A percentile compares a stretch with the other conserved stretches of the same genome.
Conservation (phyloP, 371 early-diverging fungal genomes). For the Phascolomyces articulosus region DNA sequence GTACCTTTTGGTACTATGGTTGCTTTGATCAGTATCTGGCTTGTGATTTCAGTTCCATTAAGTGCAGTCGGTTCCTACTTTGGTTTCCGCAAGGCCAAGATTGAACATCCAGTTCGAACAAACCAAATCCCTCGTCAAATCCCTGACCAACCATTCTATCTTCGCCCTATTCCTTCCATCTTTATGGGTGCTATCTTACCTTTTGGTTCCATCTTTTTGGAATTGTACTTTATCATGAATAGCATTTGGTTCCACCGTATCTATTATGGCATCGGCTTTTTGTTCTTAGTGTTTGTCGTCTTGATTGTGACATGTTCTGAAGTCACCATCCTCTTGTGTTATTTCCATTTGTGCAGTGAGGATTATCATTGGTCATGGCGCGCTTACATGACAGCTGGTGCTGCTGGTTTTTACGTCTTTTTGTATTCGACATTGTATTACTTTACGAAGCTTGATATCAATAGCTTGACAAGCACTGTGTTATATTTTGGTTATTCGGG, state of each 20-base stretch:
- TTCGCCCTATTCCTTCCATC: slow-evolving; percentile 70
- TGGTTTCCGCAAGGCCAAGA: slow-evolving; percentile 82
- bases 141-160: slow-evolving; percentile 77
- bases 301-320: slow-evolving; percentile 79
- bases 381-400: slow-evolving; percentile 84
- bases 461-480: slow-evolving; percentile 71
- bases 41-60: slow-evolving; percentile 83
- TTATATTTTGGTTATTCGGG: slow-evolving; percentile 90
- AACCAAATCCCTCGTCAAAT: slow-evolving; percentile 91
- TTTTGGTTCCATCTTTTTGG: slow-evolving; percentile 88
- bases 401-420: slow-evolving; percentile 85
- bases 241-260: slow-evolving; percentile 85
- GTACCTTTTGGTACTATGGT: slow-evolving; percentile 91
- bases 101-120: slow-evolving; percentile 87
- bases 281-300: slow-evolving; percentile 78
- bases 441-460: slow-evolving; percentile 67
- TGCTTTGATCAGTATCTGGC: slow-evolving; percentile 87
- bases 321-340: slow-evolving; percentile 81
- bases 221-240: slow-evolving; percentile 85
- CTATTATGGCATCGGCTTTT: slow-evolving; percentile 88
- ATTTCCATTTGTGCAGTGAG: slow-evolving; percentile 89
- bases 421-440: slow-evolving; percentile 81
- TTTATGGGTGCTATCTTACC: slow-evolving; percentile 84
- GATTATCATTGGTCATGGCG: slow-evolving; percentile 95
- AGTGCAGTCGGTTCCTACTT: slow-evolving; percentile 88